Conservation (phyloP, 1,139 yeast genomes). For the Pneumocystis wakefieldiae region DNA sequence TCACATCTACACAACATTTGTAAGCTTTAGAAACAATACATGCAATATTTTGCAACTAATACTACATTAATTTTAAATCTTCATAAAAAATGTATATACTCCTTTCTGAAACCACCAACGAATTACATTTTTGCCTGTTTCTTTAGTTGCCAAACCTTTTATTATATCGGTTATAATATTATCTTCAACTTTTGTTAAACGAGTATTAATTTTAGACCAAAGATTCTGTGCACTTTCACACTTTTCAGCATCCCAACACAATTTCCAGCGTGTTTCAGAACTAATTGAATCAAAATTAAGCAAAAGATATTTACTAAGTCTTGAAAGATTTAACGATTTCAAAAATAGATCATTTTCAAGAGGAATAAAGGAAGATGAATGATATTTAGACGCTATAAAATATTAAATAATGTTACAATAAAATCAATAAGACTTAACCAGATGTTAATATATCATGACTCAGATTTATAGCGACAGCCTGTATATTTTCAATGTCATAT, state of each 20-base stretch:
- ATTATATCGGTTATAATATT: conserved; percentile 9
- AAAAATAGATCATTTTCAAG: conserved; percentile 31
- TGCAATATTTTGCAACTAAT: conserved; percentile 11
- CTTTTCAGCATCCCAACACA: conserved; percentile 43
- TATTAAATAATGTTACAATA: neutral
- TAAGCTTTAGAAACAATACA: conserved; percentile 12
- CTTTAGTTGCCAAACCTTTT: conserved; percentile 1
- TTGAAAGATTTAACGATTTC: conserved; percentile 29
- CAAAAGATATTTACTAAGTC: conserved; percentile 34
- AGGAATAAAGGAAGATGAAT: neutral
- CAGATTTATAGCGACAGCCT: conserved; percentile 7
- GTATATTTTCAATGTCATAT: neutral
- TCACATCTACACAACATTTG: conserved; percentile 7
- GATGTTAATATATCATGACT: neutral
- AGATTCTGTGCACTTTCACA: conserved; percentile 39
- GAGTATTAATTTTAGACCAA: conserved; percentile 29
- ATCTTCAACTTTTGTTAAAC: conserved; percentile 3
- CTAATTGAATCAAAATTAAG: conserved; percentile 33
- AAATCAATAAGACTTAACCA: neutral
- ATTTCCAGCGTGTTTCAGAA: conserved; percentile 22
- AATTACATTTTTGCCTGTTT: conserved; percentile 6
- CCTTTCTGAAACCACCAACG: conserved; percentile 12
- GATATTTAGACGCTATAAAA: neutral
- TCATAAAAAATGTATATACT: neutral
- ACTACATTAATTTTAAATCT: neutral